Percentiles rank a stretch among this genome's conserved stretches.
These are phyloP conservation scores for Ogataea nonfermentans DNA, from an alignment of 805 yeast species.

Conservation along the genomic window DNA sequence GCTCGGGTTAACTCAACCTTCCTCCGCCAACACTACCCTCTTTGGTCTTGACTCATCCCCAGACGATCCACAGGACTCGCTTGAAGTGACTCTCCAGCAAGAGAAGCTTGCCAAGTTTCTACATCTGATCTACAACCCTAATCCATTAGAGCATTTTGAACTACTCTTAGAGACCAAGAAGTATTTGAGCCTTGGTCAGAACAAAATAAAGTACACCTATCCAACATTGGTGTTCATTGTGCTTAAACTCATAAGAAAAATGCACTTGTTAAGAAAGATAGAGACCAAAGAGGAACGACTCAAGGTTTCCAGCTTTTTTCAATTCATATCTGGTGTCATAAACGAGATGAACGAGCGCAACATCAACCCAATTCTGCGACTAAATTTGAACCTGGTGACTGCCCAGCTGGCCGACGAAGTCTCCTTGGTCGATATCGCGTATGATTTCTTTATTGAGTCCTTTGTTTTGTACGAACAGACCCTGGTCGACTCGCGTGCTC, in stretches of 20 bases:
- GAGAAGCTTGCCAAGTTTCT: constrained; percentile 68
- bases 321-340: constrained; percentile 65
- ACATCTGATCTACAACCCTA: constrained; percentile 56
- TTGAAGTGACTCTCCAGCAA: constrained; percentile 45
- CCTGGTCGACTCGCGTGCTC: constrained; percentile 46
- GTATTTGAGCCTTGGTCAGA: constrained; percentile 52
- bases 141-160: constrained; percentile 45
- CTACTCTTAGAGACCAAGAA: constrained; percentile 45
- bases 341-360: constrained; percentile 57
- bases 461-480: constrained; percentile 78
- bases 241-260: constrained; percentile 56
- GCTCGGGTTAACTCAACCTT: constrained; percentile 35
- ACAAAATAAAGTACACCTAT: constrained; percentile 61
- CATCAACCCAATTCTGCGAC: constrained; percentile 30
- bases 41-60: constrained; percentile 28
- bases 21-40: constrained; percentile 15
- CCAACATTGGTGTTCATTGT: constrained; percentile 71
- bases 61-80: constrained; percentile 28
- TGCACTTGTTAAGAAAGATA: constrained; percentile 30
- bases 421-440: constrained; percentile 65
- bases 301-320: constrained; percentile 47
- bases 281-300: constrained; percentile 24
- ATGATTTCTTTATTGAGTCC: constrained; percentile 87
- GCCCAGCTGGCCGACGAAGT: constrained; percentile 82
- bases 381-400: constrained; percentile 58